phyloP scores from a whole-genome alignment of 139 green algal genomes.

The Micractinium conductrix region DNA sequence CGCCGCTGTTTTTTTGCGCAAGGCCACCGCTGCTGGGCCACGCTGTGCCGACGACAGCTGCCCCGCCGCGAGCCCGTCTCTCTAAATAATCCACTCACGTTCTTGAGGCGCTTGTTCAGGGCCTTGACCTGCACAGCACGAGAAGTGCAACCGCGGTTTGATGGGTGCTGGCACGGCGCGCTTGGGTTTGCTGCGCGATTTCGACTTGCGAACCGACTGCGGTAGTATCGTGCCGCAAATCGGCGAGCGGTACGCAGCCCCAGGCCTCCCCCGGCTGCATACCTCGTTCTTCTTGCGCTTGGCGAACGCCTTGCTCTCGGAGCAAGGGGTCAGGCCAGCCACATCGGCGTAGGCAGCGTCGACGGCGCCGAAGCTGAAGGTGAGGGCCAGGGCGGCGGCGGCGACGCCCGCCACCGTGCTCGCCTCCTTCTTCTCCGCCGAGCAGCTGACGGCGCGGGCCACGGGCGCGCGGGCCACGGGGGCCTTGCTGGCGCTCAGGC shows the following conservation, averaged over 20 bases:
- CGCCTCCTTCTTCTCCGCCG: conserved; percentile 45
- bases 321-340: conserved; percentile 92
- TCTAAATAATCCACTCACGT: neutral
- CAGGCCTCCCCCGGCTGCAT: neutral
- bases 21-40: too few species aligned
- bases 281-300: conserved; percentile 97
- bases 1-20: neutral
- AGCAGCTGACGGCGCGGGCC: conserved; percentile 30
- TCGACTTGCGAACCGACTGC: too few species aligned
- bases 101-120: conserved; percentile 35
- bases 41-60: too few species aligned
- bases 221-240: too few species aligned
- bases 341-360: conserved; percentile 81
- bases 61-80: neutral
- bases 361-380: conserved; percentile 68
- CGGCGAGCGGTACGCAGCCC: neutral
- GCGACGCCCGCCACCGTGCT: conserved; percentile 59
- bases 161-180: neutral
- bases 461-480: conserved; percentile 9
- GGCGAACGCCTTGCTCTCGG: conserved; percentile 92
- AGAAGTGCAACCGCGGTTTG: neutral
- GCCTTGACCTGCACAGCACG: conserved; percentile 21
- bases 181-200: neutral
- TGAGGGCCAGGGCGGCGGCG: conserved; percentile 73
- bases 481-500: conserved; percentile 30